Evolutionary conservation across 2,329 filamentous ascomycete species (phyloP), one percentile per base, ranked within the genome.

Genomic region (Talaromyces sp.): DNA sequence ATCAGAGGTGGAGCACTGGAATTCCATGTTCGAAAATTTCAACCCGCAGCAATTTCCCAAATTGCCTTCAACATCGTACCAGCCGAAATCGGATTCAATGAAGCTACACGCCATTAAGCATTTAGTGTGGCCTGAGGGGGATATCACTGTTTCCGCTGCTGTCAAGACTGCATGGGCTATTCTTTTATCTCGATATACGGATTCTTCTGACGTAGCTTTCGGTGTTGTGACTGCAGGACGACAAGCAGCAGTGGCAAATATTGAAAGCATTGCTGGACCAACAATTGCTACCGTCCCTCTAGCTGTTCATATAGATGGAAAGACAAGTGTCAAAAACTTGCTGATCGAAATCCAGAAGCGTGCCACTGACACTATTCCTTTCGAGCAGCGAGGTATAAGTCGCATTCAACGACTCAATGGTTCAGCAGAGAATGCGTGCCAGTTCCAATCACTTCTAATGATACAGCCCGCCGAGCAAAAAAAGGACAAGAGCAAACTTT

Each of bases 321-420:
- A 81, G 51, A 69, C 75, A 2, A 77, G 87, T 4, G 5, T 40
- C 1, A 5, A 23, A 12, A n/a, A 10, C 10, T 34, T 56, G 30
- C 16, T 56, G n/a, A 27, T 16, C 60, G 9, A 12, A 3, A 30
- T 63, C 5, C 64, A 63, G 12, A 12, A 44, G 83, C 77, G 81
- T 59, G 81, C 79, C 0, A 75, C 83, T 0, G 72, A 77, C 5
- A 79, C 83, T 59, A 85, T 87, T 2, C 82, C 83, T 0, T 82
- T 86, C 66, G 84, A 89, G 72, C 85, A 89, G 68, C 78, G 83
- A 1, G 78, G 77, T 4, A 52, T 80, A 12, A 75, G 76, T 56
- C 71, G 75, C 51, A 80, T 80, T 62, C 81, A 83, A 28, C 73
- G 77, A n/a, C 69, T 85, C 12, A 83, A 82, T 64, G 72, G 78